Evolutionary conservation across 805 yeast genomes (phyloP), one percentile per base, ranked within the genome.

Genomic region (Peterozyma toletana): DNA sequence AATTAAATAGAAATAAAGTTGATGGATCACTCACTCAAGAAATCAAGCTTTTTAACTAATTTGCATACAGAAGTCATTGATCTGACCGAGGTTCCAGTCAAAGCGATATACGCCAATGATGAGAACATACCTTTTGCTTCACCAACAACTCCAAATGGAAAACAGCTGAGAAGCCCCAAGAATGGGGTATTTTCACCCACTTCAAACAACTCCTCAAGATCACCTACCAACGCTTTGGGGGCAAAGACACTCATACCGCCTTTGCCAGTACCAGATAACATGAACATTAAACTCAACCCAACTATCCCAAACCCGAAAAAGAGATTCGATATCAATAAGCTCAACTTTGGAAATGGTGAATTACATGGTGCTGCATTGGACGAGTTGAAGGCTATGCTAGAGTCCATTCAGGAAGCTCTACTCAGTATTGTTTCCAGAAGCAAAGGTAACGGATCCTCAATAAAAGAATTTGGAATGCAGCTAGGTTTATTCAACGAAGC

Each of bases 351-450:
- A 14, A 18, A 35, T 11, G 42, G 42, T 30, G 40, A 27, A 7
- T 33, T 11, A 9, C 37, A 34, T 15, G 15, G 29, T 7, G 41
- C 33, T 2, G 41, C 43, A 7, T 30, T 44, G 35, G 47, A 44
- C 30, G 47, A 44, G 30, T 40, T 44, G 36, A 44, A 40, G 35
- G 21, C 43, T 9, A 44, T 40, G 47, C 38, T 44, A 17, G 47
- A 44, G 33, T 33, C 41, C 9, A 44, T 44, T 5, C 47, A 44
- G 29, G 37, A 40, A 33, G 44, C 44, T 7, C 34, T 44, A 34
- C 37, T 40, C 3, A 44, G 40, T 38, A 44, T 44, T 14, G 47
- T 44, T n/a, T 41, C 40, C 18, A 40, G 47, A 17, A 37, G 41
- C 16, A 44, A 44, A 38, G 41, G 41, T 2, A 44, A 44, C 17